phyloP scores from a whole-genome alignment of 129 eudicot species.

The Lactuca sativa region DNA sequence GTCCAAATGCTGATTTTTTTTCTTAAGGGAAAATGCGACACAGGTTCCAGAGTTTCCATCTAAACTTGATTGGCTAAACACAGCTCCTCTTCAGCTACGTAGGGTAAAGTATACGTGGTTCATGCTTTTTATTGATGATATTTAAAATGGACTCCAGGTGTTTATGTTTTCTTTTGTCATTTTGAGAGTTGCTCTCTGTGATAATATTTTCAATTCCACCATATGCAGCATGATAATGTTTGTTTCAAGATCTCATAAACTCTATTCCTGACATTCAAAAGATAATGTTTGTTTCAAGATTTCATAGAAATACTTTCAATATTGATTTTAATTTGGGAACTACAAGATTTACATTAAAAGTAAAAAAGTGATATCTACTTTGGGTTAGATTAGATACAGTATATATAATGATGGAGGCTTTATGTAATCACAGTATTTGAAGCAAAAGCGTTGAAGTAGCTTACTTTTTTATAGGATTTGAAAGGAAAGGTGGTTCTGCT shows the following conservation, averaged over 20 bases:
- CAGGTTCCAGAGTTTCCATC: slow-evolving; percentile 93
- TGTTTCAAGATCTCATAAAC: too few relatives aligned
- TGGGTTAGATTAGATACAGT: too few relatives aligned
- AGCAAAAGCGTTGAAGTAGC: neutral
- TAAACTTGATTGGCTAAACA: slow-evolving; percentile 92
- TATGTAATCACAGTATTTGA: neutral
- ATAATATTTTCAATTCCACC: too few relatives aligned
- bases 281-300: too few relatives aligned
- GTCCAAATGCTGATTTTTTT: slow-evolving; percentile 15
- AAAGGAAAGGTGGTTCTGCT: slow-evolving; percentile 94
- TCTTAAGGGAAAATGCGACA: slow-evolving; percentile 52
- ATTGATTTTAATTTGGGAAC: slow-evolving; percentile 10
- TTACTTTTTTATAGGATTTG: slow-evolving; percentile 61
- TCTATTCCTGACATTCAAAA: too few relatives aligned
- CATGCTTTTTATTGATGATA: neutral
- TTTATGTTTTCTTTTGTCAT: neutral
- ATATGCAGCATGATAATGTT: too few relatives aligned
- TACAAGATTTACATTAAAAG: slow-evolving; percentile 1
- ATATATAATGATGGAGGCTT: neutral
- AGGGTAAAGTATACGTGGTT: slow-evolving; percentile 54
- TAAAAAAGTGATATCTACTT: neutral
- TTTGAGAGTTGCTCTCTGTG: neutral
- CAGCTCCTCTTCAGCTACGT: slow-evolving; percentile 91
- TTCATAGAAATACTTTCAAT: neutral
- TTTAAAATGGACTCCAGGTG: slow-evolving; percentile 5